These are phyloP conservation scores for Durio zibethinus DNA, from an alignment of 345 rosid genomes.

Conservation along the genomic window DNA sequence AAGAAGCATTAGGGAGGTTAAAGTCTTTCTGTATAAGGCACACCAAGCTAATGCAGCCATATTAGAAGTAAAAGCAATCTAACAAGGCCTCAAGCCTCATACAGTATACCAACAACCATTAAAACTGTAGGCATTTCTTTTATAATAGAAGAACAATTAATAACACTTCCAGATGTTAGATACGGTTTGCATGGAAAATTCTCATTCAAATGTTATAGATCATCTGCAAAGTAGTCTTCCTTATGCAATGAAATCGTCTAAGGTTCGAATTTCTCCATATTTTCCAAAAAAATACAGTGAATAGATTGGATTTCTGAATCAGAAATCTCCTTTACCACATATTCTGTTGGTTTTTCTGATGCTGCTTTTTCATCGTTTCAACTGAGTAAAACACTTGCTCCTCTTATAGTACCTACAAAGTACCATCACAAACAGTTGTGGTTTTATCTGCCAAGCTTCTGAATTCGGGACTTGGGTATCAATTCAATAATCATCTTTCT, in stretches of 20 bases:
- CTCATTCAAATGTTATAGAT: not conserved
- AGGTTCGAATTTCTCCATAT: not conserved
- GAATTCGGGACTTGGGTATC: too few relatives aligned
- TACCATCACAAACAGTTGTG: too few relatives aligned
- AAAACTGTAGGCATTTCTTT: not conserved
- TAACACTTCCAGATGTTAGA: not conserved
- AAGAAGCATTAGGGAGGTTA: constrained; percentile 66
- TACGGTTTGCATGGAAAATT: not conserved
- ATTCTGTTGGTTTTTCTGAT: too few relatives aligned
- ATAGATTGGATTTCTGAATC: too few relatives aligned
- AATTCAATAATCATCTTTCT: too few relatives aligned
- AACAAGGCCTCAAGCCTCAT: not conserved
- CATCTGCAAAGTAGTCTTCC: not conserved
- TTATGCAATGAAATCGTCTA: not conserved
- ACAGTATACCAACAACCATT: not conserved
- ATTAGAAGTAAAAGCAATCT: not conserved
- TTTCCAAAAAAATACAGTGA: too few relatives aligned
- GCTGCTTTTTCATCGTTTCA: too few relatives aligned
- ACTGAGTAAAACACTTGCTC: too few relatives aligned
- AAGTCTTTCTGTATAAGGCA: constrained; percentile 68
- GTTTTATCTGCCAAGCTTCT: too few relatives aligned
- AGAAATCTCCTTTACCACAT: too few relatives aligned
- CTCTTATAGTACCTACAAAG: too few relatives aligned
- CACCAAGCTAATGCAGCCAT: constrained; percentile 28
- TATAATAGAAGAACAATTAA: too few relatives aligned